Evolutionary conservation across 768 basidiomycete genomes (phyloP).

Genomic region (Collybiopsis luxurians): DNA sequence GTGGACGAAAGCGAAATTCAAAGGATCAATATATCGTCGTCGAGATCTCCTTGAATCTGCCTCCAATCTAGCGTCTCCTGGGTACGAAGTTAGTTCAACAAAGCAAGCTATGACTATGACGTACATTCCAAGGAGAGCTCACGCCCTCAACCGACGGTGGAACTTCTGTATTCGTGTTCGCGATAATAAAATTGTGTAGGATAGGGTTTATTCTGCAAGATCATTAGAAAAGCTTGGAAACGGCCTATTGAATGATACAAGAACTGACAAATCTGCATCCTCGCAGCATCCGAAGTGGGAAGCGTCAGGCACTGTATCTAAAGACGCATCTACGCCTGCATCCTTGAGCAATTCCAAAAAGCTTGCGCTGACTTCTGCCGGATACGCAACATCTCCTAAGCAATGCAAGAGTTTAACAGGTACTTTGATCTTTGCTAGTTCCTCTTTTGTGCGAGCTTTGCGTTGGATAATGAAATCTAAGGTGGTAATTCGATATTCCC

Average conservation of each 20-base stretch:
- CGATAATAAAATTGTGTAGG: constrained; percentile 27
- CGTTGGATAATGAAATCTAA: constrained; percentile 31
- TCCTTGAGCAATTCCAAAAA: constrained; percentile 20
- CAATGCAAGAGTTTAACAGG: constrained; percentile 33
- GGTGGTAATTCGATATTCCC: constrained; percentile 27
- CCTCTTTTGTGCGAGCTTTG: constrained; percentile 16
- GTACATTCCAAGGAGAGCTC: constrained; percentile 4
- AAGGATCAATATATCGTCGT: background rate
- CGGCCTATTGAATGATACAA: background rate
- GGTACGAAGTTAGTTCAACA: background rate
- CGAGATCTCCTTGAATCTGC: background rate
- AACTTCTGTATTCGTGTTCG: constrained; percentile 14
- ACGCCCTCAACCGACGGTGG: background rate
- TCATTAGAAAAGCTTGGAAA: background rate
- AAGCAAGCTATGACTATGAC: background rate
- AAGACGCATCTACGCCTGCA: constrained; percentile 25
- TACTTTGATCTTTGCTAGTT: constrained; percentile 23
- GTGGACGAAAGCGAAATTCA: too few relatives aligned
- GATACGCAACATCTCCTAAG: constrained; percentile 33
- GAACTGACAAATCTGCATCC: constrained; percentile 26
- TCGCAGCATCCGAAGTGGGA: constrained; percentile 36
- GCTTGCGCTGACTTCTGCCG: constrained; percentile 22
- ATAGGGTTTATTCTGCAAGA: constrained; percentile 24
- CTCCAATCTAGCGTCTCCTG: background rate
- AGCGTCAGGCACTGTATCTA: constrained; percentile 24